Base-by-base conservation (phyloP, 352 stramenopile genomes). In the Phytophthora sp. region DNA sequence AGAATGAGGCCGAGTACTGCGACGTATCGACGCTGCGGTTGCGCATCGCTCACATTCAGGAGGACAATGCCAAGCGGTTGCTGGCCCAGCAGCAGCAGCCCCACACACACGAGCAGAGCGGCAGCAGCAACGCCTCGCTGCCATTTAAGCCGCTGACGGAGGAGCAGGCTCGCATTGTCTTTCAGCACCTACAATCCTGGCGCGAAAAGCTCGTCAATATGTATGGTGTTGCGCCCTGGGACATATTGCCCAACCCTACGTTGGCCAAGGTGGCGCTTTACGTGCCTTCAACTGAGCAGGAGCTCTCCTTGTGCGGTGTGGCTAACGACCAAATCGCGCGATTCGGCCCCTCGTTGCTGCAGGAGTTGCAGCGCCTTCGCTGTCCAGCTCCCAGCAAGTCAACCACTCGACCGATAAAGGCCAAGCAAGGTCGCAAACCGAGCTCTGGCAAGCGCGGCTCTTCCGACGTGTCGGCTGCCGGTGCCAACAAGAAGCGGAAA, bases 21-120 rank as follows among this genome's bases (percentile, higher is more conserved):
- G 90, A 99, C 73, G 71, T 77, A 20, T 70, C 71, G 15, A 99
- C 96, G 36, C 70, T 99, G 35, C 95, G 97, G 41, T 77, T 96
- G 67, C 81, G 97, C n/a, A 85, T 99, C 33, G 90, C 94, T 31
- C 79, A 93, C 57, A 88, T 95, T 42, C 82, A 95, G 63, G 80
- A 94, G 35, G 76, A 52, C 33, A 90, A 80, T 23, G 74, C 80
- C 33, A 86, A 85, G 65, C 81, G 76, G 20, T 61, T 93, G 5
- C 66, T 94, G 20, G 74, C 87, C 33, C 85, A 89, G 50, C 69
- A 76, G n/a, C 45, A 39, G 23, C 57, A 69, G 11, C 56, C 66
- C 24, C 54, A 66, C 20, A 66, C 38, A 36, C 39, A 42, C 7
- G 57, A 71, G 35, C 30, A 58, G n/a, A 58, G 30, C 20, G 44